Evolutionary conservation across 148 eudicot genomes (phyloP).

Genomic region (Persicaria maculosa): DNA sequence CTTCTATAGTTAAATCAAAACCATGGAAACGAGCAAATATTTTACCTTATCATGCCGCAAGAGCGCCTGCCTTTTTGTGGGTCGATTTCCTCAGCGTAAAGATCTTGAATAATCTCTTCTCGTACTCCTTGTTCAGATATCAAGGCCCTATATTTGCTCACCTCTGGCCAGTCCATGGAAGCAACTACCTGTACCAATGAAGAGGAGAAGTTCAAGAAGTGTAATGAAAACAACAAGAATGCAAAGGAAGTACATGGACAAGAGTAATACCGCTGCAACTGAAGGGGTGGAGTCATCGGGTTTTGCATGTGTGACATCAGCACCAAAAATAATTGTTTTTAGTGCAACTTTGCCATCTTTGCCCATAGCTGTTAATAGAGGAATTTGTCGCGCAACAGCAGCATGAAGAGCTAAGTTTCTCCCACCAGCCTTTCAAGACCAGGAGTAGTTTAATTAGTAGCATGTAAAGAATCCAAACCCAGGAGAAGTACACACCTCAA

Average conservation of each 20-base stretch:
- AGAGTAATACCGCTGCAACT: conserved; percentile 63
- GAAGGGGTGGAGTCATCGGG: conserved; percentile 82
- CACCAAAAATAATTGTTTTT: conserved; percentile 69
- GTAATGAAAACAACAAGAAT: not conserved
- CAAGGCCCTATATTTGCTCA: conserved; percentile 56
- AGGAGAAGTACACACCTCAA: not conserved
- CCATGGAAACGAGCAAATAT: not conserved
- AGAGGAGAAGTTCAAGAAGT: not conserved
- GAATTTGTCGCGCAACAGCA: conserved; percentile 30
- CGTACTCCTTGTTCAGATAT: conserved; percentile 58
- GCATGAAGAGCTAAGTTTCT: conserved; percentile 40
- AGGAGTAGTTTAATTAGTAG: not conserved
- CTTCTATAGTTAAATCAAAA: not conserved
- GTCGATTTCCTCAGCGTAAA: conserved; percentile 32
- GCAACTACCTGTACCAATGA: conserved; percentile 55
- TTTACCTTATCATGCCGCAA: conserved; percentile 57
- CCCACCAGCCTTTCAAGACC: conserved; percentile 61
- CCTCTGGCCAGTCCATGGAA: conserved; percentile 77
- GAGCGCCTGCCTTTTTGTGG: conserved; percentile 26
- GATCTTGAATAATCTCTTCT: conserved; percentile 61
- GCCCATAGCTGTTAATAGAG: conserved; percentile 16
- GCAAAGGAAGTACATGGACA: not conserved
- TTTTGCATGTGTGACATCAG: conserved; percentile 92
- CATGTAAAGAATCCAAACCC: not conserved
- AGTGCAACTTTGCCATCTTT: conserved; percentile 37